Conservation (phyloP, 352 stramenopile genomes). For the Phytophthora pisi region DNA sequence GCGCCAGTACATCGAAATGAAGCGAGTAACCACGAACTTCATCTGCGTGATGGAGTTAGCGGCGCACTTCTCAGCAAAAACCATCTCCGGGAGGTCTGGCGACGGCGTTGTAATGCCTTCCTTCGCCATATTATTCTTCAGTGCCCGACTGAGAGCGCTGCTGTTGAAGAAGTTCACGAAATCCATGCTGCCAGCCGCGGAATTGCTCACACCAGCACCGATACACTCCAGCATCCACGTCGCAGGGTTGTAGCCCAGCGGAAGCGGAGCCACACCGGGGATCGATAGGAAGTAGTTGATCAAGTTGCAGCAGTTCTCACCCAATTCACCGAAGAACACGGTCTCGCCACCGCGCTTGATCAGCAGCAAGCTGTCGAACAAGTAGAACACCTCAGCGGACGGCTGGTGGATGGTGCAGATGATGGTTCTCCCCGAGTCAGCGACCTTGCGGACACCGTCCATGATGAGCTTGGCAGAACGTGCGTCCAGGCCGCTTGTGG, state of each 20-base stretch:
- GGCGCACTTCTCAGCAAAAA: conserved; percentile 37
- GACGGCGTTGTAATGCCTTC: conserved; percentile 40
- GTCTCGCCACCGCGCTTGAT: conserved; percentile 47
- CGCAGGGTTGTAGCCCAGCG: conserved; percentile 52
- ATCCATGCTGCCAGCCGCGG: conserved; percentile 21
- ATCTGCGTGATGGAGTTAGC: conserved; percentile 37
- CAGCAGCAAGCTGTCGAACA: conserved; percentile 24
- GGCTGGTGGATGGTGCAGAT: conserved; percentile 95
- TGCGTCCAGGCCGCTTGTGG: conserved; percentile 46
- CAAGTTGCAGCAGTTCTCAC: conserved; percentile 28
- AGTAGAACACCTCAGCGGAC: conserved; percentile 26
- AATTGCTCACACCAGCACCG: conserved; percentile 40
- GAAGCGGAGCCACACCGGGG: conserved; percentile 34
- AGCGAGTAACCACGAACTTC: conserved; percentile 38
- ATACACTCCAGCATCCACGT: conserved; percentile 87
- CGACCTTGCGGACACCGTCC: conserved; percentile 86
- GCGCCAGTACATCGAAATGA: conserved; percentile 42
- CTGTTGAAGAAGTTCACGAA: conserved; percentile 47
- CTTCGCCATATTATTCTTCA: conserved; percentile 30
- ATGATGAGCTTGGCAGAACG: conserved; percentile 26
- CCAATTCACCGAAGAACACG: conserved; percentile 38
- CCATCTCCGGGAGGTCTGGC: conserved; percentile 26
- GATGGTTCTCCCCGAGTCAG: conserved; percentile 69
- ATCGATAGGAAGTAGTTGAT: conserved; percentile 56
- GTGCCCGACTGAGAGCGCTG: conserved; percentile 26